phyloP scores from a whole-genome alignment of 495 filamentous ascomycete genomes.

The Penicillium argentinense region DNA sequence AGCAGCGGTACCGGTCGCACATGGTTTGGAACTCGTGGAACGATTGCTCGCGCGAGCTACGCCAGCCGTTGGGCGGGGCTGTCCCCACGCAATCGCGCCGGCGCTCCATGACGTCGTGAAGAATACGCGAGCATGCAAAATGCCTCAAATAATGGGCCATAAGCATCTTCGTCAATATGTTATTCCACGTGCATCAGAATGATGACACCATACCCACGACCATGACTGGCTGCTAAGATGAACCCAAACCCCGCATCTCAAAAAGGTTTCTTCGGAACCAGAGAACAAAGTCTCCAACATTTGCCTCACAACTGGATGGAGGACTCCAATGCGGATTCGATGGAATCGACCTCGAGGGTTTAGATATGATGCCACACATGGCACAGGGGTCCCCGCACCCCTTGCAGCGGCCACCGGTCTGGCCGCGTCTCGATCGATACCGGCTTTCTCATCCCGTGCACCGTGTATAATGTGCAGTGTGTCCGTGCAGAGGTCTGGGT shows the following conservation, averaged over 20 bases:
- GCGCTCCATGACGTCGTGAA: constrained; percentile 31
- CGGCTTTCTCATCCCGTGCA: too few relatives aligned
- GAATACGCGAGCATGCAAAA: too few relatives aligned
- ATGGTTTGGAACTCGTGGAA: constrained; percentile 27
- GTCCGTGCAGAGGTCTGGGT: too few relatives aligned
- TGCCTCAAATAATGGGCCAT: too few relatives aligned
- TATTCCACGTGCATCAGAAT: neutral
- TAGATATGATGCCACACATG: neutral
- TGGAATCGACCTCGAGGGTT: neutral
- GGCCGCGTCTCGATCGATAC: neutral
- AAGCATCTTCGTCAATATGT: too few relatives aligned
- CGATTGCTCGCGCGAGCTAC: constrained; percentile 22
- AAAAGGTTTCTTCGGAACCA: neutral
- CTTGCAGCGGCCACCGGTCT: neutral
- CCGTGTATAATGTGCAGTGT: too few relatives aligned
- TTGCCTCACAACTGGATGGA: neutral
- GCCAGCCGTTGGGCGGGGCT: constrained; percentile 19
- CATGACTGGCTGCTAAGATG: too few relatives aligned
- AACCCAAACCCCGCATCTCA: neutral
- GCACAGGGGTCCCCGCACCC: neutral
- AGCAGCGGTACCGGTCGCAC: constrained; percentile 30
- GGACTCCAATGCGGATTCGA: too few relatives aligned
- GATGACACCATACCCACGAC: neutral
- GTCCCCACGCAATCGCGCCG: constrained; percentile 22
- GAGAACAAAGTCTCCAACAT: neutral